phyloP scores from a whole-genome alignment of 768 basidiomycete genomes.

The Suillus brevipes region DNA sequence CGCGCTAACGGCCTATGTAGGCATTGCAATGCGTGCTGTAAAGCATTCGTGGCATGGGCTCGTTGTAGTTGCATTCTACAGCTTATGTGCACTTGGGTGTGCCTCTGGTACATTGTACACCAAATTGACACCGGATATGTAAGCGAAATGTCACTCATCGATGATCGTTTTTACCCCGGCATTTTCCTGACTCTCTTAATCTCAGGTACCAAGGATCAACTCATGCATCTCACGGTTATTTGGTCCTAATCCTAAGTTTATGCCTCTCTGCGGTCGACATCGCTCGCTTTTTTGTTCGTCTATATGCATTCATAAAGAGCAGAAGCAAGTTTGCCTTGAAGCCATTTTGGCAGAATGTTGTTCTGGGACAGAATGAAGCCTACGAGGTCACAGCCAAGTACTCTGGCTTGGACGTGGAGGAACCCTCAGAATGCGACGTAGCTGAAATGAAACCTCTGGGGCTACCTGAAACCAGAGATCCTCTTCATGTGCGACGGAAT shows the following conservation, averaged over 20 bases:
- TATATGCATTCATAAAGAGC: slow-evolving; percentile 46
- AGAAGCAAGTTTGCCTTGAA: slow-evolving; percentile 46
- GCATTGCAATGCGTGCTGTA: slow-evolving; percentile 76
- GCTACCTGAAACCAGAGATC: slow-evolving; percentile 6
- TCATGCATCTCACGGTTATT: slow-evolving; percentile 67
- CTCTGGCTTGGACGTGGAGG: slow-evolving; percentile 53
- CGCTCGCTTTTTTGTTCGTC: slow-evolving; percentile 47
- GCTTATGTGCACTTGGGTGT: slow-evolving; percentile 61
- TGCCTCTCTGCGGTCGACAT: slow-evolving; percentile 56
- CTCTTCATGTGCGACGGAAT: slow-evolving; percentile 19
- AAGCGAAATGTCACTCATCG: slow-evolving; percentile 30
- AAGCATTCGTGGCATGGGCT: slow-evolving; percentile 65
- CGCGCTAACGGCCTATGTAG: slow-evolving; percentile 39
- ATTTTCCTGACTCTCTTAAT: slow-evolving; percentile 10
- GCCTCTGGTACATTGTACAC: slow-evolving; percentile 68
- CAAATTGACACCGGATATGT: slow-evolving; percentile 84
- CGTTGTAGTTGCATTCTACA: slow-evolving; percentile 63
- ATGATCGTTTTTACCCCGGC: background rate
- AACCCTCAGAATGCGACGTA: slow-evolving; percentile 54
- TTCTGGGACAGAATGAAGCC: slow-evolving; percentile 48
- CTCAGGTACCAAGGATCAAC: slow-evolving; percentile 66
- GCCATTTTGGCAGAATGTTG: slow-evolving; percentile 56
- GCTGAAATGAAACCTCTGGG: slow-evolving; percentile 39
- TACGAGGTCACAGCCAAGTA: slow-evolving; percentile 45
- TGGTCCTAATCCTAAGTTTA: slow-evolving; percentile 47